Evolutionary conservation across 495 filamentous ascomycete species (phyloP).

Genomic region (Jackrogersella minutella): DNA sequence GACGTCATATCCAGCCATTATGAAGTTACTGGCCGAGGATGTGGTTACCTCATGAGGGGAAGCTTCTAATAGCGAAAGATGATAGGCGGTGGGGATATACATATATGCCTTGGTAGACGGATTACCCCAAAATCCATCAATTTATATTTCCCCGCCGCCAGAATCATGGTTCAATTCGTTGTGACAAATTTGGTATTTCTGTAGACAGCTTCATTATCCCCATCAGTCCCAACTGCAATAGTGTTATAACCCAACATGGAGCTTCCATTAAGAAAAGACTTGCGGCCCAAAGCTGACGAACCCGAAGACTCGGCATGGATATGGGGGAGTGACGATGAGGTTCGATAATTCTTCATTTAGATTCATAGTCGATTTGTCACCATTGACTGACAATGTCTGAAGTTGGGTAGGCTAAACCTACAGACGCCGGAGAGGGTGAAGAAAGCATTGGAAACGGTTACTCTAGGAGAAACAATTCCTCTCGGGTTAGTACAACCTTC

Average conservation of each 20-base stretch:
- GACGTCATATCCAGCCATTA: too few species aligned
- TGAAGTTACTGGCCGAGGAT: neutral
- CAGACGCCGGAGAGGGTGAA: slow-evolving; percentile 59
- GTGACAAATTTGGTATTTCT: neutral
- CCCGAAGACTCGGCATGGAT: slow-evolving; percentile 65
- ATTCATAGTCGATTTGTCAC: neutral
- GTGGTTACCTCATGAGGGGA: slow-evolving; percentile 15
- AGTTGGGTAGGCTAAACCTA: slow-evolving; percentile 59
- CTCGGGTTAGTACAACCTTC: slow-evolving; percentile 53
- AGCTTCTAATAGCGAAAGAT: neutral
- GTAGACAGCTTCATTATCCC: neutral
- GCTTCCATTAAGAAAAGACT: slow-evolving; percentile 32
- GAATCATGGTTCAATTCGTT: neutral
- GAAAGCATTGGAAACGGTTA: slow-evolving; percentile 54
- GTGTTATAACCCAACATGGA: slow-evolving; percentile 2
- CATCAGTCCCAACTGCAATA: neutral
- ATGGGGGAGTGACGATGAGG: slow-evolving; percentile 68
- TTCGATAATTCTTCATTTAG: slow-evolving; percentile 26
- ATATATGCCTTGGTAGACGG: neutral
- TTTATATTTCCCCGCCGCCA: slow-evolving; percentile 1
- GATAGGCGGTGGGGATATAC: slow-evolving; percentile 17
- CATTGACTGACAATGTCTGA: neutral
- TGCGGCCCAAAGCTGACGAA: slow-evolving; percentile 24
- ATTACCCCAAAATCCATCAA: too few species aligned
- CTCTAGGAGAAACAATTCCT: slow-evolving; percentile 54